Percentiles rank a stretch among this genome's conserved stretches.
phyloP scores from a whole-genome alignment of 2,329 filamentous ascomycete genomes.

The Paecilomyces formosus region DNA sequence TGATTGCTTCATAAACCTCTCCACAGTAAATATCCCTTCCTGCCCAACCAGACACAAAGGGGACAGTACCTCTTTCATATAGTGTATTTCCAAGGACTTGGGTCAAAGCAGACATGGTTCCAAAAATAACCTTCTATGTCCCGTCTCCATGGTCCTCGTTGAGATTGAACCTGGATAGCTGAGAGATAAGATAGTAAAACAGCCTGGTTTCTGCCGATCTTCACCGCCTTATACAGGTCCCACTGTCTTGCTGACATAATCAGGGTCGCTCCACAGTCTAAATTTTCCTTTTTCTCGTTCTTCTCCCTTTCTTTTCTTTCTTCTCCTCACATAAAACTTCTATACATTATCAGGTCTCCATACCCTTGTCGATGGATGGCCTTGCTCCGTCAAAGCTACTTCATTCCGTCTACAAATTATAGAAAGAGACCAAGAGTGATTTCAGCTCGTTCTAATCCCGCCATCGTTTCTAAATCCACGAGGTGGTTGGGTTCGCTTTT shows the following conservation, averaged over 20 bases:
- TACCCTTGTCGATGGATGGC: constrained; percentile 36
- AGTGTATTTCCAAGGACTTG: too few relatives aligned
- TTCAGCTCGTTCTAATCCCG: constrained; percentile 38
- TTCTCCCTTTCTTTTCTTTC: constrained; percentile 1
- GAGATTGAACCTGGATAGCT: background rate
- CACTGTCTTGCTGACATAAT: constrained; percentile 6
- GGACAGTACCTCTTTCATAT: too few relatives aligned
- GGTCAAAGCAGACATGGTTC: background rate
- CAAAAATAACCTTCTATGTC: background rate
- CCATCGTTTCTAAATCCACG: constrained; percentile 18
- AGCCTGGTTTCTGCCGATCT: background rate
- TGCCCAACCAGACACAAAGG: background rate
- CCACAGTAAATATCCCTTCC: background rate
- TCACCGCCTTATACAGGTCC: background rate
- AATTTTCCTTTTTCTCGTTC: constrained; percentile 2
- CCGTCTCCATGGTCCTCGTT: background rate
- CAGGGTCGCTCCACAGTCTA: background rate
- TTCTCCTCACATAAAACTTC: background rate
- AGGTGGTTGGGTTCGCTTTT: constrained; percentile 39
- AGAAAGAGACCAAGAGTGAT: constrained; percentile 35
- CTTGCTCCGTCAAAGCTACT: constrained; percentile 6
- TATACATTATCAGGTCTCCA: constrained; percentile 30
- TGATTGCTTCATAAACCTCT: background rate
- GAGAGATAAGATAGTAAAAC: background rate
- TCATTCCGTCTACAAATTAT: constrained; percentile 37